Percentiles rank a stretch among this genome's conserved stretches.
Conservation (phyloP, 2,329 filamentous ascomycete genomes). For the Xylariaceae sp. region DNA sequence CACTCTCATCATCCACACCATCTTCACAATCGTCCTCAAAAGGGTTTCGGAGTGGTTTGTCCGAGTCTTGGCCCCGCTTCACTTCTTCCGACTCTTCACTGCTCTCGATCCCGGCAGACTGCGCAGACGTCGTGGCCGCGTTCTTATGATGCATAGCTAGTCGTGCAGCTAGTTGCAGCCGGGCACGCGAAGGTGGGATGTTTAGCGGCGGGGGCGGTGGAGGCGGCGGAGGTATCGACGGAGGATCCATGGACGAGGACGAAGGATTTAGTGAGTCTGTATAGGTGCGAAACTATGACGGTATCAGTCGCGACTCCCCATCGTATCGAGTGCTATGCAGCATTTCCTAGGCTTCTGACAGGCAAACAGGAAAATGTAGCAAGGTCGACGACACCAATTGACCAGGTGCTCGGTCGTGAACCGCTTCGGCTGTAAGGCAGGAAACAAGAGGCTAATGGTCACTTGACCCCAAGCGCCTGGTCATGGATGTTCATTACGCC, state of each 20-base stretch:
- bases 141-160: slow-evolving; percentile 71
- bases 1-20: slow-evolving; percentile 45
- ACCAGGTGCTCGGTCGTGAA: no score
- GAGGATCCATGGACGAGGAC: slow-evolving; percentile 47
- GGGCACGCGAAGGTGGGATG: slow-evolving; percentile 77
- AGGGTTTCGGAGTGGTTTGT: slow-evolving; percentile 30
- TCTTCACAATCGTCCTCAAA: slow-evolving; percentile 45
- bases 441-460: no score
- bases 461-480: background rate
- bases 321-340: no score
- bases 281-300: slow-evolving; percentile 52
- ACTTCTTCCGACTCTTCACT: slow-evolving; percentile 35
- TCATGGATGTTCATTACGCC: background rate
- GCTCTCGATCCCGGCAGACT: slow-evolving; percentile 38
- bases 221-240: slow-evolving; percentile 54
- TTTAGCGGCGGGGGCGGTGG: slow-evolving; percentile 76
- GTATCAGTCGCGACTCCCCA: slow-evolving; percentile 16
- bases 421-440: no score
- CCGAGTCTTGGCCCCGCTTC: slow-evolving; percentile 18
- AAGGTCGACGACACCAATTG: no score
- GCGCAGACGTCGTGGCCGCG: slow-evolving; percentile 39
- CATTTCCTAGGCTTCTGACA: background rate
- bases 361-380: background rate
- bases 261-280: slow-evolving; percentile 49
- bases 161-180: slow-evolving; percentile 83